These are phyloP conservation scores for Drosera capensis DNA, from an alignment of 148 eudicot genomes.

Conservation along the genomic window DNA sequence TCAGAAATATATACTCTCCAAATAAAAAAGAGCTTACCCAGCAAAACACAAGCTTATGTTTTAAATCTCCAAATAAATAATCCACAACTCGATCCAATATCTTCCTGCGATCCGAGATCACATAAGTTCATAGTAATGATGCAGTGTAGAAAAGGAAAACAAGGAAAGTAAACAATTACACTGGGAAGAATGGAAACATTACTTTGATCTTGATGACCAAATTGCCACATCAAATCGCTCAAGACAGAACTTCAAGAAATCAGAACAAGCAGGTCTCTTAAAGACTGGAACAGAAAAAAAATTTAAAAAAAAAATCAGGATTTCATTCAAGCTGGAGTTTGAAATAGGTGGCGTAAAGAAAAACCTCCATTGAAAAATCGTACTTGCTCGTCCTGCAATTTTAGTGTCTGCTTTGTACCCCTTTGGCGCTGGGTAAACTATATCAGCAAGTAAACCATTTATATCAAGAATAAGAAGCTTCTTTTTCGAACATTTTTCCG, in stretches of 20 bases:
- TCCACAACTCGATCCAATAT: constrained; percentile 54
- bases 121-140: not conserved
- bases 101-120: constrained; percentile 37
- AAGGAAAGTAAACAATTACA: too few relatives aligned
- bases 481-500: constrained; percentile 20
- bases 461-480: constrained; percentile 88
- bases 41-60: constrained; percentile 50
- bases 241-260: constrained; percentile 77
- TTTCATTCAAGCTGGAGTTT: not conserved
- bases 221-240: constrained; percentile 75
- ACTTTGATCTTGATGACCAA: constrained; percentile 92
- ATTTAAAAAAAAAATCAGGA: too few relatives aligned
- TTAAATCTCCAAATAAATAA: constrained; percentile 71
- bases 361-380: constrained; percentile 4
- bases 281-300: constrained; percentile 38
- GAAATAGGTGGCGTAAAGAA: too few relatives aligned
- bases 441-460: constrained; percentile 79
- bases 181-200: constrained; percentile 2
- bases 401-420: constrained; percentile 45
- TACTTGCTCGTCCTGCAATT: constrained; percentile 67
- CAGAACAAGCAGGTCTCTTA: constrained; percentile 60
- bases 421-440: constrained; percentile 72
- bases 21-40: constrained; percentile 39
- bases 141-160: constrained; percentile 1
- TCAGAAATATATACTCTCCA: not conserved